Base-by-base conservation (phyloP, 371 early-diverging fungal genomes). In the Haplosporangium sp. region DNA sequence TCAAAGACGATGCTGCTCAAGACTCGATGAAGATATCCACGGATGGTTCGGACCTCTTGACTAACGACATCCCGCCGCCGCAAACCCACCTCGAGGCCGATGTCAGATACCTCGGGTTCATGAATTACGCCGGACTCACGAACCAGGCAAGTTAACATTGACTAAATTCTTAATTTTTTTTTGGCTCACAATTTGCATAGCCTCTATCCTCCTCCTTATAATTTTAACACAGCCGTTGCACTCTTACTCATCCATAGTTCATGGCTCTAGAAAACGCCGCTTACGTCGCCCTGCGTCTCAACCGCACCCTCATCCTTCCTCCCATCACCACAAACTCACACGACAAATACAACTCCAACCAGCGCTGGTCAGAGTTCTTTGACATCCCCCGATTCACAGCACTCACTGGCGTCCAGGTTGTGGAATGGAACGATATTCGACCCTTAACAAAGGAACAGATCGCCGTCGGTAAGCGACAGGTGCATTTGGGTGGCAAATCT, bases 331-430 rank as follows among this genome's bases (percentile, higher is more conserved):
- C 41, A 10, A 67, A 58, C 0, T 55, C 55, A 2, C 50, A 69
- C n/a, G 58, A 52, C 41, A 53, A 55, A 0, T 55, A 58, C n/a
- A 56, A 52, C 14, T 43, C 63, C 21, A 65, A 62, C 46, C 71
- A 76, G 21, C 68, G 68, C 6, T 76, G 77, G 77, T 76, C 77
- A 36, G 55, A 43, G 23, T 70, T 52, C 48, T 71, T 76, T 52
- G 77, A 76, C 36, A 56, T 76, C 21, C 53, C 54, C 6, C 55
- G 72, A 0, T 76, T 76, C 55, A 59, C 50, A 29, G n/a, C 63
- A 11, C 71, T 76, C 13, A 76, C 72, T 0, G 71, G 71, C 1
- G 67, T 56, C 37, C 60, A 76, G 18, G 45, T 71, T 0, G 43
- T 71, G 0, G 77, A 76, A 53, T 53, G 70, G 12, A 59, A 76